Percentiles rank a stretch among this genome's conserved stretches.
phyloP scores from a whole-genome alignment of 345 rosid genomes.

The Camelina laxa region DNA sequence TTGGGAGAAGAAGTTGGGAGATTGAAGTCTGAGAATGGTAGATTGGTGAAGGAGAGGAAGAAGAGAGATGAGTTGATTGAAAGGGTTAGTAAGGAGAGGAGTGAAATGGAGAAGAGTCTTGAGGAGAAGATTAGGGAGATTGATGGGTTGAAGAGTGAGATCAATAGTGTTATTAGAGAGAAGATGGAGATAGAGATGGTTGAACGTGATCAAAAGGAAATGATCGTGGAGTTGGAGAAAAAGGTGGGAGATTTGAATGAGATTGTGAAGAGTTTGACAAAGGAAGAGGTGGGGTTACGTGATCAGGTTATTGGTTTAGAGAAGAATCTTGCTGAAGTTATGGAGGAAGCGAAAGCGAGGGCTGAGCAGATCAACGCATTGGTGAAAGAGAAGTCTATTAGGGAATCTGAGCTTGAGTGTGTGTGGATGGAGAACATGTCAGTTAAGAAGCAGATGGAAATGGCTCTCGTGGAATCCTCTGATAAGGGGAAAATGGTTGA shows the following conservation, averaged over 20 bases:
- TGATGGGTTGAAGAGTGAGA: conserved; percentile 47
- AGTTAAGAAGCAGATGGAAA: conserved; percentile 36
- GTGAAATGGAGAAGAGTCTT: conserved; percentile 45
- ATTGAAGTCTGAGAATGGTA: conserved; percentile 43
- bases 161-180: conserved; percentile 44
- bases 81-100: conserved; percentile 43
- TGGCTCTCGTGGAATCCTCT: conserved; percentile 33
- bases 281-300: conserved; percentile 51
- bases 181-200: conserved; percentile 54
- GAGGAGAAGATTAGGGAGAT: conserved; percentile 41
- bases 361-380: conserved; percentile 47
- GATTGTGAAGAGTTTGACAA: conserved; percentile 43
- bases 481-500: conserved; percentile 48
- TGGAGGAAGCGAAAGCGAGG: conserved; percentile 49
- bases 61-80: conserved; percentile 42
- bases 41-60: conserved; percentile 47
- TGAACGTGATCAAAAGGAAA: conserved; percentile 39
- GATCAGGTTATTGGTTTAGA: conserved; percentile 55
- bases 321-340: conserved; percentile 49
- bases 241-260: conserved; percentile 42
- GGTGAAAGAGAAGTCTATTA: conserved; percentile 49
- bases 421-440: conserved; percentile 47
- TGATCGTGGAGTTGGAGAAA: conserved; percentile 53
- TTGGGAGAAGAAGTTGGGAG: conserved; percentile 50
- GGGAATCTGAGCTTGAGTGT: conserved; percentile 46